Evolutionary conservation across 1,139 yeast species (phyloP).

Genomic region (Sugiyamaella grinbergsii): DNA sequence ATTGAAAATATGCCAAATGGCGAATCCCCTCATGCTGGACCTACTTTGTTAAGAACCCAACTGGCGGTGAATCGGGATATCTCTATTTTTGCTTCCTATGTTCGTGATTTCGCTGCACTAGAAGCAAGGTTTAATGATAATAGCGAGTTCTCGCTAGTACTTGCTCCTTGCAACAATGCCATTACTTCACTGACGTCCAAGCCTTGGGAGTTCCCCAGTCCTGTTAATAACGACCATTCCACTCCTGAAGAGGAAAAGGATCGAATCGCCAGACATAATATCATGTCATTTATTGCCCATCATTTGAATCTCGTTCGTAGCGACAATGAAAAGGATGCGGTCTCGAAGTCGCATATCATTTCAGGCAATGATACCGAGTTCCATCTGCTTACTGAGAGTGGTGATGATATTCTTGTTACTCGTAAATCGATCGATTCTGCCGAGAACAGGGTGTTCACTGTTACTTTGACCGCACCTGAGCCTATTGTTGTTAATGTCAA

Average conservation of each 20-base stretch:
- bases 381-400: slow-evolving; percentile 26
- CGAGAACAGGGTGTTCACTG: slow-evolving; percentile 19
- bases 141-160: slow-evolving; percentile 36
- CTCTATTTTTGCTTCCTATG: slow-evolving; percentile 40
- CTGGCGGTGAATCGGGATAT: slow-evolving; percentile 40
- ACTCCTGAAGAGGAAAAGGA: slow-evolving; percentile 36
- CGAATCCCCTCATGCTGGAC: slow-evolving; percentile 41
- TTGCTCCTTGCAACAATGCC: slow-evolving; percentile 43
- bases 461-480: slow-evolving; percentile 15
- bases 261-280: slow-evolving; percentile 34
- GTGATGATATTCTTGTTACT: slow-evolving; percentile 23
- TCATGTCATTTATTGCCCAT: slow-evolving; percentile 37
- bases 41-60: slow-evolving; percentile 40
- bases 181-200: slow-evolving; percentile 37
- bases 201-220: slow-evolving; percentile 44
- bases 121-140: slow-evolving; percentile 37
- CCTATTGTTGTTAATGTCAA: slow-evolving; percentile 28
- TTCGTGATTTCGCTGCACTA: slow-evolving; percentile 37
- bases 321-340: slow-evolving; percentile 17
- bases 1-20: slow-evolving; percentile 25
- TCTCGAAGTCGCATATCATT: slow-evolving; percentile 12
- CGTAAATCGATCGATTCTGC: slow-evolving; percentile 23
- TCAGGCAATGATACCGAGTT: slow-evolving; percentile 18
- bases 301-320: slow-evolving; percentile 37
- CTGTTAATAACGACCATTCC: slow-evolving; percentile 26